Evolutionary conservation across 306 rosid species (phyloP), one percentile per base, ranked within the genome.

Genomic region (Cicer cuneatum): DNA sequence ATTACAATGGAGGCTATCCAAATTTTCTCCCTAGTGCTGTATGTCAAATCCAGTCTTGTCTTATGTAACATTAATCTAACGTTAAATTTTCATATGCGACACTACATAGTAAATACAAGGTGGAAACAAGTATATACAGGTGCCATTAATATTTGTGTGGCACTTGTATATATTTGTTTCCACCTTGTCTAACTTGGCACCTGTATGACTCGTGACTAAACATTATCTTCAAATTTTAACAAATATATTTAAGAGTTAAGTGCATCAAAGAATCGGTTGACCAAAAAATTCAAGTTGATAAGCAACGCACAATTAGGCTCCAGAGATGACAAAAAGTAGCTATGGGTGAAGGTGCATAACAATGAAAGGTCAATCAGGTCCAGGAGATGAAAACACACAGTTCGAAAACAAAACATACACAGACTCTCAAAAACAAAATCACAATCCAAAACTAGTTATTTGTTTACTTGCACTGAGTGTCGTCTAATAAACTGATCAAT

Each of bases 211-310:
- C 35, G 35, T 3, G 12, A 9, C 21, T 71, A 46, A 73, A 61
- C 33, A 61, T 35, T 74, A 16, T 48, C 51, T 61, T 40, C 4
- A 73, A 46, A 46, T 11, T 61, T 61, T 0, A 40, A 19, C 3
- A 59, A 42, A 14, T 35, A 70, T 49, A 16, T 19, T 15, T 15
- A 15, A 48, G 38, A 33, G 16, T n/a, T 14, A 45, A 60, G 60
- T 14, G 15, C 7, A 61, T 61, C 40, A 46, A 29, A 73, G 69
- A 61, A 46, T 14, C 49, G 11, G 49, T 33, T 73, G 58, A 14
- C 70, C 70, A 46, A 46, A 60, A 61, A 73, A 65, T 42, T 72
- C 57, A 24, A 35, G 48, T 29, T 45, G 37, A 38, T 58, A 29
- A 58, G 69, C 46, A 45, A 33, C n/a, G 19, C 60, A 15, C 9